These are phyloP conservation scores for Podospora pseudopauciseta DNA, from an alignment of 495 filamentous ascomycete species.

Conservation along the genomic window DNA sequence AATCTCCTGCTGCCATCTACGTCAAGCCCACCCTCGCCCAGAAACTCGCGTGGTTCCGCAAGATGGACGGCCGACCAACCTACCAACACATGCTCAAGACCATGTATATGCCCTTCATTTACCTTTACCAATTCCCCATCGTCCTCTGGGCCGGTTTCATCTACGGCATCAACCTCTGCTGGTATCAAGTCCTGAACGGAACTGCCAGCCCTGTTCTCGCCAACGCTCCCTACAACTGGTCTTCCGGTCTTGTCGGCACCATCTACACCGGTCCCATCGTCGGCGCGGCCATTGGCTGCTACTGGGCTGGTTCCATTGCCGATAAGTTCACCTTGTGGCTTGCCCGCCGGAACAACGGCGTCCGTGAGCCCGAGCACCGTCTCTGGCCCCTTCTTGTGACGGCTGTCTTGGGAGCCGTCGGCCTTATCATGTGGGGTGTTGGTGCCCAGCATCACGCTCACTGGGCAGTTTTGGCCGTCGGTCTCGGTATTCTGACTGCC, in stretches of 20 bases:
- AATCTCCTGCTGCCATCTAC: not conserved
- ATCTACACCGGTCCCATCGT: conserved; percentile 25
- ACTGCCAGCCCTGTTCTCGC: conserved; percentile 22
- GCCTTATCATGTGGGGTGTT: conserved; percentile 28
- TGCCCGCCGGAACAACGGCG: conserved; percentile 32
- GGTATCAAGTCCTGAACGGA: conserved; percentile 29
- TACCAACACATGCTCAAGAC: conserved; percentile 13
- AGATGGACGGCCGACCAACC: conserved; percentile 13
- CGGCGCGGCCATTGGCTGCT: conserved; percentile 27
- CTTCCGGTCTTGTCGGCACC: conserved; percentile 19
- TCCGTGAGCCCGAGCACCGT: conserved; percentile 38
- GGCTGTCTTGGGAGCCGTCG: conserved; percentile 20
- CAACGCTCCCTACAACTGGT: conserved; percentile 23
- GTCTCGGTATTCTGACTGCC: conserved; percentile 22
- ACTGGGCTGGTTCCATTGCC: conserved; percentile 24
- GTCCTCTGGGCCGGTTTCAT: conserved; percentile 30
- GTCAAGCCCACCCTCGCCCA: conserved; percentile 5
- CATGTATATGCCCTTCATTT: conserved; percentile 21
- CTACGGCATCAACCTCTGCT: conserved; percentile 31
- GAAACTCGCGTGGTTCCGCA: conserved; percentile 9
- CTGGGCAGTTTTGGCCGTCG: conserved; percentile 42
- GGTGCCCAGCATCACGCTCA: conserved; percentile 41
- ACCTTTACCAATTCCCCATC: conserved; percentile 26
- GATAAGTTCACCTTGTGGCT: conserved; percentile 30
- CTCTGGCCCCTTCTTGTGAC: conserved; percentile 25